phyloP scores from a whole-genome alignment of 2,329 filamentous ascomycete species.

The Cercospora janseana region DNA sequence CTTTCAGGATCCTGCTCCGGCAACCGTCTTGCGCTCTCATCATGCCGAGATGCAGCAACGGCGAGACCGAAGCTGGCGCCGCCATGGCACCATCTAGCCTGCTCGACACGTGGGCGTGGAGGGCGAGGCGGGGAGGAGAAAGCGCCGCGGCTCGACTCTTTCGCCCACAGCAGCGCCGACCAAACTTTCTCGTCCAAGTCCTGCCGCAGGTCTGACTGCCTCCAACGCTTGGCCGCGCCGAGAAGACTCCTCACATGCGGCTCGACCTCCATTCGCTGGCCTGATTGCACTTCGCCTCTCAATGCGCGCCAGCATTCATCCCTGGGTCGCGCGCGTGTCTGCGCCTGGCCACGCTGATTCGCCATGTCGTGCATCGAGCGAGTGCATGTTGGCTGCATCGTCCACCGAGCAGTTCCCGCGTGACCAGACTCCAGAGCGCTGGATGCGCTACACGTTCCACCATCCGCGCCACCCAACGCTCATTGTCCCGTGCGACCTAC shows the following conservation, averaged over 20 bases:
- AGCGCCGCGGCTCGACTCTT: constrained; percentile 4
- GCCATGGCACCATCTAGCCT: not conserved
- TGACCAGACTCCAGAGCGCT: not conserved
- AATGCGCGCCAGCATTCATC: not conserved
- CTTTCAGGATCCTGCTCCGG: too few species aligned
- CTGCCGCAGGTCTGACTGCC: constrained; percentile 4
- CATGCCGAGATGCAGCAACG: not conserved
- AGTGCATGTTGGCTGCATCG: constrained; percentile 4
- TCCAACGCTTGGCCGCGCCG: constrained; percentile 5
- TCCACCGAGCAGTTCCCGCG: not conserved
- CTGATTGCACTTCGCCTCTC: not conserved
- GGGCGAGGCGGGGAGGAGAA: constrained; percentile 1
- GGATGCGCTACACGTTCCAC: too few species aligned
- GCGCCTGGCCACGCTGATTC: constrained; percentile 6
- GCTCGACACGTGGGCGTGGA: constrained; percentile 7
- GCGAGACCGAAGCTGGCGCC: not conserved
- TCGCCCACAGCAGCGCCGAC: not conserved
- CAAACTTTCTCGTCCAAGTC: not conserved
- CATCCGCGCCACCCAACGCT: too few species aligned
- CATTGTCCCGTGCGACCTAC: too few species aligned
- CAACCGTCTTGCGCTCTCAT: too few species aligned
- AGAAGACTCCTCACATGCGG: not conserved
- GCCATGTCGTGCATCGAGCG: not conserved
- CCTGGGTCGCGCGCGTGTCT: not conserved
- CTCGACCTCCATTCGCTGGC: not conserved